Conservation (phyloP, 202 grass and related monocot genomes). For the Zoysia matrella region DNA sequence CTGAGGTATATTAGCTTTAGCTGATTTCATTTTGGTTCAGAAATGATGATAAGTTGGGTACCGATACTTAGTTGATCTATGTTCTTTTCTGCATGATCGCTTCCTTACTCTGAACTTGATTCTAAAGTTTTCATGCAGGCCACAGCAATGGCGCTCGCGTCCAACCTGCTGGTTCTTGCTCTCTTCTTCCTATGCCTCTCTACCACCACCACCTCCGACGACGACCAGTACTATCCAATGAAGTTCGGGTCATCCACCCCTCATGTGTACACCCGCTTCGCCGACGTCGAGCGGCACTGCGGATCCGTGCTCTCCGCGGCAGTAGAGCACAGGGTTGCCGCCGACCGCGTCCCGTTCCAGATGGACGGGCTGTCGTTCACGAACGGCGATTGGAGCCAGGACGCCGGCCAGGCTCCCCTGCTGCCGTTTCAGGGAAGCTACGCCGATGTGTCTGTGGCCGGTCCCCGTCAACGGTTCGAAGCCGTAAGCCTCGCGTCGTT, state of each 20-base stretch:
- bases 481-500: constrained; percentile 45
- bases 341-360: constrained; percentile 59
- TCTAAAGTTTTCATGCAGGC: neutral
- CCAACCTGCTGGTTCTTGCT: neutral
- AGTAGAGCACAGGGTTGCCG: constrained; percentile 56
- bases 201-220: neutral
- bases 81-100: no score
- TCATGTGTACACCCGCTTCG: constrained; percentile 71
- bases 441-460: constrained; percentile 4
- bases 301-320: constrained; percentile 56
- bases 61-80: no score
- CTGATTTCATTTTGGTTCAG: neutral
- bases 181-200: neutral
- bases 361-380: constrained; percentile 57
- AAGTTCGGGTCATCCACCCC: neutral
- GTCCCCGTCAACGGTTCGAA: constrained; percentile 12
- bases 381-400: constrained; percentile 79
- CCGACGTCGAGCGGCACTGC: constrained; percentile 66
- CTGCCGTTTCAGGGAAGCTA: constrained; percentile 74
- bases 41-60: no score
- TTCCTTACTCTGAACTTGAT: neutral
- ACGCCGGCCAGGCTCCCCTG: constrained; percentile 42
- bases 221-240: neutral
- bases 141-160: neutral
- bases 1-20: neutral